phyloP scores from a whole-genome alignment of 2,329 filamentous ascomycete species.

The Periconia macrospinosa region DNA sequence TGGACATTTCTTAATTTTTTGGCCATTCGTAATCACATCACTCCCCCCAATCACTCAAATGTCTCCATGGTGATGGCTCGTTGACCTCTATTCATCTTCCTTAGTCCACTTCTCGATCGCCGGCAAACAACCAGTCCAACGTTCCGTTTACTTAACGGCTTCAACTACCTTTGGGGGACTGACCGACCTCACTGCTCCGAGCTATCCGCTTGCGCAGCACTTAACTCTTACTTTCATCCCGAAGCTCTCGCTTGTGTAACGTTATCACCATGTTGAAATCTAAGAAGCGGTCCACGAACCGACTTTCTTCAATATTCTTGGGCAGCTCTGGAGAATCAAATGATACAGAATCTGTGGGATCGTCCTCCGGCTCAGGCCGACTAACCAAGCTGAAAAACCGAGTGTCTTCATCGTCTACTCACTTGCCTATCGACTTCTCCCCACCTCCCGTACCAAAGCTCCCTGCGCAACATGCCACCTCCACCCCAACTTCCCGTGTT shows the following conservation, averaged over 20 bases:
- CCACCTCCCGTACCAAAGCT: conserved; percentile 19
- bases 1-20: not conserved
- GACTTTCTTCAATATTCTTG: conserved; percentile 40
- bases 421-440: conserved; percentile 21
- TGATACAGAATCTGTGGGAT: conserved; percentile 20
- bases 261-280: conserved; percentile 19
- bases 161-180: not conserved
- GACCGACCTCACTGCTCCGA: not conserved
- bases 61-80: conserved; percentile 2
- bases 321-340: conserved; percentile 17
- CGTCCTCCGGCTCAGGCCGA: conserved; percentile 24
- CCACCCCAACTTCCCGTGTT: conserved; percentile 10
- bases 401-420: conserved; percentile 8
- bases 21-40: not conserved
- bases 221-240: not conserved
- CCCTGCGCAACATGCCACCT: not conserved
- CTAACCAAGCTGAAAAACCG: conserved; percentile 37
- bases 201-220: not conserved
- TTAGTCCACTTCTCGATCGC: not conserved
- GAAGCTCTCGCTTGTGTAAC: not conserved
- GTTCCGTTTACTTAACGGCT: no score
- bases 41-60: not conserved
- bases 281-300: conserved; percentile 35
- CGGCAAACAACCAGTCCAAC: no score
- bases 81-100: conserved; percentile 12